These are phyloP conservation scores for Neophaeococcomyces mojaviensis DNA, from an alignment of 2,329 filamentous ascomycete species.

Conservation along the genomic window DNA sequence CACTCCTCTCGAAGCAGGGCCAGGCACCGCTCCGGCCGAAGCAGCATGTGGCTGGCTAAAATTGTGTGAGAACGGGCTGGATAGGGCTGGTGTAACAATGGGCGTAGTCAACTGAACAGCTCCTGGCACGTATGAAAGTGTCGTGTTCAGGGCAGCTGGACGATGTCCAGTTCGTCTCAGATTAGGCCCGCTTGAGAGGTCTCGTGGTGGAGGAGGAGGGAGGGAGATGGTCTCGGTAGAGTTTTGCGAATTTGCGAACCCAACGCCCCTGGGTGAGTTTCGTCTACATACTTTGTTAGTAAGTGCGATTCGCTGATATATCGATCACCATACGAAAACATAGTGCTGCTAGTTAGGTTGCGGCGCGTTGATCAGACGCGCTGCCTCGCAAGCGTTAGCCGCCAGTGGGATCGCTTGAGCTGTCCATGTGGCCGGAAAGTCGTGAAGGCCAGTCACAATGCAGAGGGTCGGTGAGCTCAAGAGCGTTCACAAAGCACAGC, in stretches of 20 bases:
- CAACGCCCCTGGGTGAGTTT: background rate
- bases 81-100: constrained; percentile 9
- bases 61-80: constrained; percentile 7
- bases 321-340: constrained; percentile 5
- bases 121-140: constrained; percentile 32
- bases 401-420: constrained; percentile 7
- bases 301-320: background rate
- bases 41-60: constrained; percentile 7
- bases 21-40: constrained; percentile 30
- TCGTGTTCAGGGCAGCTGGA: constrained; percentile 32
- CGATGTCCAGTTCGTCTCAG: constrained; percentile 23
- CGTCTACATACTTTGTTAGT: constrained; percentile 7
- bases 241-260: background rate
- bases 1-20: constrained; percentile 29
- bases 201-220: constrained; percentile 21
- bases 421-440: constrained; percentile 1
- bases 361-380: constrained; percentile 8
- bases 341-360: background rate
- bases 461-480: background rate
- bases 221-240: constrained; percentile 6
- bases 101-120: constrained; percentile 11
- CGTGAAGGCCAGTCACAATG: background rate
- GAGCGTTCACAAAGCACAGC: constrained; percentile 1
- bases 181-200: constrained; percentile 19
- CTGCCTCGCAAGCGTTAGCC: constrained; percentile 6